Base-by-base conservation (phyloP, 1,284 basidiomycete genomes). In the Ustilago hordei region DNA sequence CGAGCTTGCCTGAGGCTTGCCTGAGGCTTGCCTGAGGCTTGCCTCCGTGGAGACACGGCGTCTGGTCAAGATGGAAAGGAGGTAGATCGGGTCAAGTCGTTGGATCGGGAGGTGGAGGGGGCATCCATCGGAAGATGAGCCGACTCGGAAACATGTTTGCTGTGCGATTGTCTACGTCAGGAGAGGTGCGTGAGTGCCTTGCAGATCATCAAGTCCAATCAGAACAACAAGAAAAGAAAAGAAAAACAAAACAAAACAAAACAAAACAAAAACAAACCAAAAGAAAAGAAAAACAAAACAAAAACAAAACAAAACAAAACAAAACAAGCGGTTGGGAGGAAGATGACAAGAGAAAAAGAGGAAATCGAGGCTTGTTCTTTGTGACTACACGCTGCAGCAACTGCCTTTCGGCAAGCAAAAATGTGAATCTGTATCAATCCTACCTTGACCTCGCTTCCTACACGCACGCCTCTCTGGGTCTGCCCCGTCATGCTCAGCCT, bases 401-500 rank as follows among this genome's bases (percentile, higher is more conserved):
- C 48, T 31, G 23, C 48, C 23, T 28, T 28, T 28, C 23, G 2
- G 23, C 23, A 28, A 28, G 23, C 23, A 28, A 28, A 28, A 41
- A 35, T 36, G 28, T 9, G 15, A 36, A 12, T 8, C 15, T 41
- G 13, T 41, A 41, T 41, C 39, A 15, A 17, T 17, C 39, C 11
- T 17, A 13, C n/a, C 19, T 38, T 38, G 8, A 9, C 1, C 43
- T 45, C 43, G 43, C 43, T 45, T 45, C 43, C 19, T 19, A 23
- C n/a, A 45, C 43, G 13, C 43, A 45, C 43, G 43, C n/a, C 43
- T 45, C n/a, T 45, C 43, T 28, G 19, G 43, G 43, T 19, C 43
- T 45, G 43, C 19, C 19, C 23, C 43, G 43, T 45, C 43, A 45
- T 45, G n/a, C 43, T 45, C n/a, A 45, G 54, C 35, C 41, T 19